Evolutionary conservation across 176 grass and related monocot species (phyloP), one percentile per base, ranked within the genome.

Genomic region (Bolboschoenus planiculmis): DNA sequence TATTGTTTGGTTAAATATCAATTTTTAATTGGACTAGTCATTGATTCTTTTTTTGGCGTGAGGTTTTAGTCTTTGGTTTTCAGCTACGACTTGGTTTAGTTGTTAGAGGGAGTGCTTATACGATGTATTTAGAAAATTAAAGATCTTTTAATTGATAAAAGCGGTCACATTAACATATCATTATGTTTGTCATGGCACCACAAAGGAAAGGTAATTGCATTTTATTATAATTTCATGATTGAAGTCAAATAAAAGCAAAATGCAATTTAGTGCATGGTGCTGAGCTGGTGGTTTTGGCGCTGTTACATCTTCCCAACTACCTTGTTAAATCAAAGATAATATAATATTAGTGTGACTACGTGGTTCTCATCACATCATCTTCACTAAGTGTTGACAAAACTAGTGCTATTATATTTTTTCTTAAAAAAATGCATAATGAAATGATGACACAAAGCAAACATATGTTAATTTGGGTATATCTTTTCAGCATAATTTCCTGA

Each of bases 1-100:
- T 65, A 82, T 86, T 81, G 83, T 88, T 83, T 63, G 87, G 83
- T 77, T 53, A 53, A 53, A 20, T 77, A 77, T 77, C 26, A 53
- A 20, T 77, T 77, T 75, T 77, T 31, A 51, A 30, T 77, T 51
- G 72, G 72, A 30, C 24, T 76, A 50, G 71, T 50, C 26, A 51
- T 51, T 76, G 72, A 76, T 76, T 76, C 44, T 77, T 77, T n/a
- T n/a, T n/a, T 77, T 53, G 72, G 13, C 27, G 15, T 16, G 72
- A 33, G 46, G 13, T 34, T 31, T 31, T 53, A 14, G 26, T 31
- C 72, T 53, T 53, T 51, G 65, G 26, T 53, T 76, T 77, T 77
- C 6, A 77, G 15, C 2, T 31, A 26, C n/a, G 27, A 53, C 72
- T 77, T 53, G 24, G 14, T 8, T 51, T 53, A 53, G 13, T 53